Base-by-base conservation (phyloP, 352 stramenopile genomes). In the Pythium angustatum region DNA sequence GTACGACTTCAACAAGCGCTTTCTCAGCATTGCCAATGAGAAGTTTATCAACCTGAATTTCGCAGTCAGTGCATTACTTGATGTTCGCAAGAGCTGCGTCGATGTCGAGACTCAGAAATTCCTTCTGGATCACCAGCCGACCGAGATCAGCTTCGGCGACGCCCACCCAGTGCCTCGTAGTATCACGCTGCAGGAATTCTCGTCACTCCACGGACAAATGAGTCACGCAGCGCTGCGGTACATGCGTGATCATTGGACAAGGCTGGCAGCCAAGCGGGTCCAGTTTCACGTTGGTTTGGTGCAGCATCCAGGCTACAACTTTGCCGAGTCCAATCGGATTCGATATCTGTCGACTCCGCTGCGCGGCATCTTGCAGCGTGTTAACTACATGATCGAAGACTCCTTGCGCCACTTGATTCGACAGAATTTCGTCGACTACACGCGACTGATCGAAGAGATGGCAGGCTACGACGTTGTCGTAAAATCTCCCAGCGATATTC, bases 321-420 rank as follows among this genome's bases (percentile, higher is more conserved):
- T 83, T 28, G 58, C 55, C 1, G 85, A 96, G 52, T 68, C 81
- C 11, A 90, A 87, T 62, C 85, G 87, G 5, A 66, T 79, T 26
- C 78, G 78, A 49, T 96, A 96, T 55, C n/a, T 90, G 26, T 65
- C 73, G 14, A 87, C 80, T 14, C 72, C 73, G 10, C 68, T 89
- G 17, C 79, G 70, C 14, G 64, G 62, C 3, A 86, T 94, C 41
- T 66, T 96, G 15, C 83, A 86, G 58, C 83, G 87, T 21, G 77
- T 94, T 8, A 93, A 93, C 52, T 92, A 92, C 66, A 92, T 93
- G 79, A 62, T 93, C 9, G 81, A 91, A 72, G 78, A 90, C 49
- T 85, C 81, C 5, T 68, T 96, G 15, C 81, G 81, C 0, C 45
- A 79, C 17, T 47, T 96, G 5, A 79, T 94, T 27, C 63, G 78